These are phyloP conservation scores for Talaromyces proteolyticus DNA, from an alignment of 495 filamentous ascomycete species.

Conservation along the genomic window DNA sequence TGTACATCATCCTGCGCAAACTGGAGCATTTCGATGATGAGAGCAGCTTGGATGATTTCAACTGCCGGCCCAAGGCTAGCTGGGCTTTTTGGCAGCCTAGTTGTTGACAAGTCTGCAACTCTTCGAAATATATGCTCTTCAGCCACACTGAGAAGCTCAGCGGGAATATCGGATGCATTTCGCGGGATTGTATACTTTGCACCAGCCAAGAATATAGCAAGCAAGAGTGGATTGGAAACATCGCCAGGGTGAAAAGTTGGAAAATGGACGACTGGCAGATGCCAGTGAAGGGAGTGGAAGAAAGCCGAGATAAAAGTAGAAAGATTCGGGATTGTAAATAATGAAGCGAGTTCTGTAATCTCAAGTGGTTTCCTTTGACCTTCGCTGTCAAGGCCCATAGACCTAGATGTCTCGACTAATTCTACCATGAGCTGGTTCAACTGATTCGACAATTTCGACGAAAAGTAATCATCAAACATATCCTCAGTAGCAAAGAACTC, in stretches of 20 bases:
- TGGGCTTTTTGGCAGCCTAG: slow-evolving; percentile 7
- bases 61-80: slow-evolving; percentile 13
- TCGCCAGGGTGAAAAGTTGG: slow-evolving; percentile 31
- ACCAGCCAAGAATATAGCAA: slow-evolving; percentile 29
- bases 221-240: slow-evolving; percentile 24
- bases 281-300: slow-evolving; percentile 34
- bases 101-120: slow-evolving; percentile 15
- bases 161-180: slow-evolving; percentile 15
- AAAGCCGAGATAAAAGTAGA: slow-evolving; percentile 28
- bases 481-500: slow-evolving; percentile 16
- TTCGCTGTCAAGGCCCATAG: slow-evolving; percentile 13
- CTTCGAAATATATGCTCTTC: slow-evolving; percentile 33
- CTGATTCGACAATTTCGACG: slow-evolving; percentile 23
- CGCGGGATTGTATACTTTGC: slow-evolving; percentile 22
- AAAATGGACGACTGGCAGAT: slow-evolving; percentile 33
- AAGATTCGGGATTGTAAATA: slow-evolving; percentile 27
- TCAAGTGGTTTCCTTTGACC: slow-evolving; percentile 11
- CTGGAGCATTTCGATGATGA: slow-evolving; percentile 37
- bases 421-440: slow-evolving; percentile 22
- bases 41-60: slow-evolving; percentile 27
- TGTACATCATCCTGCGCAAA: slow-evolving; percentile 26
- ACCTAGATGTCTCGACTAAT: slow-evolving; percentile 27
- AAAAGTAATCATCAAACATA: slow-evolving; percentile 14
- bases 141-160: slow-evolving; percentile 27
- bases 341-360: slow-evolving; percentile 15